Base-by-base conservation (phyloP, 805 yeast genomes). In the Kazachstania psychrophila region DNA sequence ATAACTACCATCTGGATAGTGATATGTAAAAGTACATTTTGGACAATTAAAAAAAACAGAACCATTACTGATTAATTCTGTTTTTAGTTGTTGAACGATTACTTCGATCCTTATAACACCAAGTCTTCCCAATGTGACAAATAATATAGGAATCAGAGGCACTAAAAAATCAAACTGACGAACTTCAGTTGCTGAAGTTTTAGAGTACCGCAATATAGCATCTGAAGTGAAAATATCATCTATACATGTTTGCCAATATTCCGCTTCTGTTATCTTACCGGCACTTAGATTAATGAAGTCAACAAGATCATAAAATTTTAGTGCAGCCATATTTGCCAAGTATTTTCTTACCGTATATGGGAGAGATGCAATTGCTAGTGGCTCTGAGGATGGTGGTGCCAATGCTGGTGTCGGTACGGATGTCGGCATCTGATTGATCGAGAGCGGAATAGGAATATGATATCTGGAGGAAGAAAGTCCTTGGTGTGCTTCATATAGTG, bases 1-100 rank as follows among this genome's bases (percentile, higher is more conserved):
- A 45, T 70, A 69, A 2, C 87, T 77, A 0, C 89, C 94, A 57
- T 83, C 94, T 2, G 64, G 59, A 51, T 75, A 82, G 53, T 71
- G 66, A 45, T 68, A 71, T 13, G 70, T 61, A 31, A 70, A 56
- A 1, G 70, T 60, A 27, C 72, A 64, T 33, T 73, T 62, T 10
- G 74, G 65, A 34, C 77, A 70, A 28, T 76, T 79, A 22, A 77
- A 54, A 36, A 69, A 65, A 0, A 75, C 69, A 4, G 70, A 64
- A 0, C 77, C 77, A 41, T 70, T 68, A 3, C 75, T 67, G 33
- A 74, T 52, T 3, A 70, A 68, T 38, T 69, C 71, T 5, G 79
- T 74, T 30, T 73, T 64, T 27, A 72, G 42, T 41, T 66, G 60
- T 18, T 66, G 67, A 2, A 76, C 71, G 4, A 65, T 61, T 5